Evolutionary conservation across 345 rosid species (phyloP), one percentile per base, ranked within the genome.

Genomic region (Eucalyptus sp.): DNA sequence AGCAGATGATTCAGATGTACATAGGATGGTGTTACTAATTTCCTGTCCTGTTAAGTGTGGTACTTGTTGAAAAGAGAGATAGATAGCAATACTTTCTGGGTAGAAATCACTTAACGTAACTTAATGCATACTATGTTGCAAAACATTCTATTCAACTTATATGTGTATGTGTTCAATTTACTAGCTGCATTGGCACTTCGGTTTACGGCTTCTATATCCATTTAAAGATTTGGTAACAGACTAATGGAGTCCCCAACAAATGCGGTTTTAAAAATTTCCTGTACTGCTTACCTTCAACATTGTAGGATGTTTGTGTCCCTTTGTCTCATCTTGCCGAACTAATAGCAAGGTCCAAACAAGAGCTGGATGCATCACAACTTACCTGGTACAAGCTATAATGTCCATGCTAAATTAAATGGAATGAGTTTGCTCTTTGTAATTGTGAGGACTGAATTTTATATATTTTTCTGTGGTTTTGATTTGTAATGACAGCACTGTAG

Each of bases 301-400:
- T 93, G 89, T 92, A 97, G 99, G 99, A 96, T 88, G 99, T 96
- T 18, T 97, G 99, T 50, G 99, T 96, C 89, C 99, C 99, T 86
- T 92, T 96, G 71, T 96, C 99, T 81, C 94, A 87, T 87, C 95
- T 96, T 64, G 98, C 96, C 60, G 97, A 96, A 86, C 88, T 97
- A 90, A 97, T 97, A 90, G 90, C 99, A 33, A 93, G 66, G 89
- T 96, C 99, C 86, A 97, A 95, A 90, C 50, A 91, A 89, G 95
- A 95, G 94, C 92, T 96, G 84, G 98, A 97, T 89, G 95, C 97
- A 89, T 97, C 97, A 22, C 87, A 86, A 50, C 90, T 97, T 87
- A 87, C 94, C 89, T 93, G 99, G 99, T 96, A 95, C 68, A 17
- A 79, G 64, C 54, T 10, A 22, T 50, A 27, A 88, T 17, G 60